Evolutionary conservation across 2,329 filamentous ascomycete species (phyloP), one percentile per base, ranked within the genome.

Genomic region (Penicillium aurantiogriseum): DNA sequence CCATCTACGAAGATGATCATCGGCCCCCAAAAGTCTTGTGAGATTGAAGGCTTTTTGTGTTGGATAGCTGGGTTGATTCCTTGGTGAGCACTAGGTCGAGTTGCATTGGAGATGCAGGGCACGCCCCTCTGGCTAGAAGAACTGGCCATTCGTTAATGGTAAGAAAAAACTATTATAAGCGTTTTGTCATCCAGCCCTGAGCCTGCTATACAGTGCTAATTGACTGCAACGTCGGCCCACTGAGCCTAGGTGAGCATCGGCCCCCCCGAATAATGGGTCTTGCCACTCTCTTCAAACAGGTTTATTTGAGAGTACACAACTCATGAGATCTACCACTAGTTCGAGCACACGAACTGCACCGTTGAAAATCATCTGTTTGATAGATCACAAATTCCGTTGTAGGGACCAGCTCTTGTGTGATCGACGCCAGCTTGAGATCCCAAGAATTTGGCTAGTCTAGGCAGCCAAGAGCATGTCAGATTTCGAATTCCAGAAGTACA

Each of bases 301-400:
- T 21, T 33, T n/a, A 35, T 23, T 3, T 40, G 11, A n/a, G 49
- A 43, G 27, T 23, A 23, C 42, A 17, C n/a, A 27, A 29, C 42
- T 43, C 25, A 21, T 40, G 43, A 53, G 54, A 53, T 56, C 49
- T 36, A 56, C 54, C 49, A 44, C 54, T 56, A 47, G 43, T 36
- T n/a, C 21, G n/a, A n/a, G 10, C 10, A 8, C 17, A 33, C 29
- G 25, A 40, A 38, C 19, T 27, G 42, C 29, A 48, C 38, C 44
- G 43, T 57, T 49, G 29, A 21, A 44, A 38, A 45, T 33, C 23
- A 39, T 44, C 10, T 4, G 17, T 13, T 17, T n/a, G 55, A 57
- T 44, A 54, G 44, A 57, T 57, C 51, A 54, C 38, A 54, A 49
- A 49, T 8, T 6, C 9, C 10, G 11, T 21, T 29, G n/a, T n/a